A percentile compares a stretch with the other conserved stretches of the same genome.
Conservation (phyloP, 768 basidiomycete genomes). For the Boletus sp. region DNA sequence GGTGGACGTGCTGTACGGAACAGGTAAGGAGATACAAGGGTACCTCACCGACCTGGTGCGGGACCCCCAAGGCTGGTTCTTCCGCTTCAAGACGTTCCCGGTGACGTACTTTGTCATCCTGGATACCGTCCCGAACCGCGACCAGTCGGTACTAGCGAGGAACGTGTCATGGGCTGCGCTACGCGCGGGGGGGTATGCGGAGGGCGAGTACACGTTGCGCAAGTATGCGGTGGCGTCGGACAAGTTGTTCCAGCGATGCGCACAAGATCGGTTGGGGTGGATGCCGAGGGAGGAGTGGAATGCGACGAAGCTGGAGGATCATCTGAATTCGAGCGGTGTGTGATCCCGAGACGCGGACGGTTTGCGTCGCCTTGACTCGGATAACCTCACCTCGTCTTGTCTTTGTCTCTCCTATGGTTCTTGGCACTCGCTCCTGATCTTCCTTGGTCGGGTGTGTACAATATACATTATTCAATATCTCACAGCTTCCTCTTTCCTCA, state of each 20-base stretch:
- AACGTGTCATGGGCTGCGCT: conserved; percentile 23
- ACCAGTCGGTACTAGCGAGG: background rate
- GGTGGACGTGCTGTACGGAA: conserved; percentile 24
- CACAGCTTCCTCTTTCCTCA: too few relatives aligned
- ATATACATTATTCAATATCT: too few relatives aligned
- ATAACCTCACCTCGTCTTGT: background rate
- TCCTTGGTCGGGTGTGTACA: too few relatives aligned
- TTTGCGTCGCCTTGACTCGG: too few relatives aligned
- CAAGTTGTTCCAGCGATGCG: conserved; percentile 13
- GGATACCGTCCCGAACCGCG: conserved; percentile 9
- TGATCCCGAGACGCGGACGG: background rate
- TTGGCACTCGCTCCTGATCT: too few relatives aligned
- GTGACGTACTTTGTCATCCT: conserved; percentile 34
- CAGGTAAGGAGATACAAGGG: background rate
- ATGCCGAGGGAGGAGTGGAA: conserved; percentile 4
- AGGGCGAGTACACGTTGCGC: conserved; percentile 18
- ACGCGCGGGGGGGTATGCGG: conserved; percentile 25
- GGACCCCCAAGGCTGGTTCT: conserved; percentile 19
- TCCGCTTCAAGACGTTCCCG: conserved; percentile 30
- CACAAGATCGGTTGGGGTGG: conserved; percentile 21
- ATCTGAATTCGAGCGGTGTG: background rate
- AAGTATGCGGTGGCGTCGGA: conserved; percentile 21
- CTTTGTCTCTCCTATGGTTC: background rate
- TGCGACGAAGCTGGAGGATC: conserved; percentile 10
- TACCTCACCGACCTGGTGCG: conserved; percentile 5